Conservation (phyloP, 208 protist genomes). For the Acanthamoeba triangularis region DNA sequence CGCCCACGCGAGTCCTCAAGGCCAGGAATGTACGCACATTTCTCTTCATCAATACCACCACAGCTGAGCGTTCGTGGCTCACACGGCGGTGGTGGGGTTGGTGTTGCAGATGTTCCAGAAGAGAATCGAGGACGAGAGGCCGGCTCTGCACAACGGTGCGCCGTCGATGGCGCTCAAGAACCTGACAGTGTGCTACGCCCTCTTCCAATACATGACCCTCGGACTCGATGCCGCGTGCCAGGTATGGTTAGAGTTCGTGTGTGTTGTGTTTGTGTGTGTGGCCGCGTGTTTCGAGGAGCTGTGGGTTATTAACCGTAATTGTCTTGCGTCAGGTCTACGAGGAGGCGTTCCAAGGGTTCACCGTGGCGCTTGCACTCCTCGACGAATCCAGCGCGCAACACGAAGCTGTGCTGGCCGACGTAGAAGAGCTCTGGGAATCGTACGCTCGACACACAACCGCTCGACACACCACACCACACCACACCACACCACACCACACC, state of each 20-base stretch:
- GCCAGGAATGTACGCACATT: neutral
- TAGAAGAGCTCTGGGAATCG: slow-evolving; percentile 40
- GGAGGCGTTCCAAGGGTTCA: slow-evolving; percentile 26
- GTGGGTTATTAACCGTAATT: too few species aligned
- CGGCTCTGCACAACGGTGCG: neutral
- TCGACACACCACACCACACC: too few species aligned
- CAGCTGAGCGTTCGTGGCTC: neutral
- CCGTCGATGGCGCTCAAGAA: slow-evolving; percentile 22
- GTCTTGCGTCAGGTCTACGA: neutral
- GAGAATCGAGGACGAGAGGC: neutral
- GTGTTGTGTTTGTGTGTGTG: neutral
- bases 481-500: neutral
- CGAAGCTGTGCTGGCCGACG: slow-evolving; percentile 29
- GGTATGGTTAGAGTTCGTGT: neutral
- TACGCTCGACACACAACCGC: neutral
- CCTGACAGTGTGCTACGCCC: slow-evolving; percentile 4
- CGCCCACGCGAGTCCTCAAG: slow-evolving; percentile 20
- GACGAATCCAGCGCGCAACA: neutral
- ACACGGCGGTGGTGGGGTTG: neutral
- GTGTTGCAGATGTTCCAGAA: slow-evolving; percentile 35
- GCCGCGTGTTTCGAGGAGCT: neutral
- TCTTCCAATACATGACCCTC: slow-evolving; percentile 41
- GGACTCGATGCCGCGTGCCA: slow-evolving; percentile 52
- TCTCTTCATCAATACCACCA: neutral
- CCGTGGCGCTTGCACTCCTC: neutral